phyloP scores from a whole-genome alignment of 208 protist species.

The Tritrichomonas foetus region DNA sequence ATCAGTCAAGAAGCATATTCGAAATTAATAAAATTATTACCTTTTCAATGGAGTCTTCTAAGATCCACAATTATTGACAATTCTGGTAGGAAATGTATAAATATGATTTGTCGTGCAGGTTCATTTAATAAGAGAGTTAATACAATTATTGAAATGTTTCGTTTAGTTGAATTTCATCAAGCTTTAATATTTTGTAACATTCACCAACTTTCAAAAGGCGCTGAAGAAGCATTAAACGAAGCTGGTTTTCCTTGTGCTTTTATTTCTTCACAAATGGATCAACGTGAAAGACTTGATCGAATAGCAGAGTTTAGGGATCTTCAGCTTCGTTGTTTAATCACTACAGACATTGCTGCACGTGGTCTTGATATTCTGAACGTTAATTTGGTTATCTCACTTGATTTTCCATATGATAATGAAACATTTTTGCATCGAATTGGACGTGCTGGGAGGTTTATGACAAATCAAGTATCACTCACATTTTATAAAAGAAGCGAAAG shows the following conservation, averaged over 20 bases:
- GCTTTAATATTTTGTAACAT: constrained; percentile 36
- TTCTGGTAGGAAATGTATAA: too few relatives aligned
- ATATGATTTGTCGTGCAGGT: neutral
- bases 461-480: neutral
- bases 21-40: neutral
- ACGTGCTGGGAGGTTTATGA: neutral
- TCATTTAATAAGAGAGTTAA: constrained; percentile 1
- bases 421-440: constrained; percentile 14
- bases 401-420: neutral
- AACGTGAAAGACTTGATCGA: neutral
- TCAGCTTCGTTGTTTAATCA: neutral
- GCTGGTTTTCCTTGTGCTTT: neutral
- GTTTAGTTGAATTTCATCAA: neutral
- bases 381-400: neutral
- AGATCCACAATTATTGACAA: neutral
- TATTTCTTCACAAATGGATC: neutral
- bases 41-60: neutral
- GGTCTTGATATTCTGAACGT: neutral
- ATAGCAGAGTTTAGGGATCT: constrained; percentile 15
- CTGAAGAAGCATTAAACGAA: neutral
- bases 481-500: neutral
- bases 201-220: neutral
- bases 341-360: neutral
- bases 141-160: neutral
- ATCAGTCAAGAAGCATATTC: neutral